Percentiles rank a stretch among this genome's conserved stretches.
phyloP scores from a whole-genome alignment of 2,329 filamentous ascomycete species.

The Daldinia sp. region DNA sequence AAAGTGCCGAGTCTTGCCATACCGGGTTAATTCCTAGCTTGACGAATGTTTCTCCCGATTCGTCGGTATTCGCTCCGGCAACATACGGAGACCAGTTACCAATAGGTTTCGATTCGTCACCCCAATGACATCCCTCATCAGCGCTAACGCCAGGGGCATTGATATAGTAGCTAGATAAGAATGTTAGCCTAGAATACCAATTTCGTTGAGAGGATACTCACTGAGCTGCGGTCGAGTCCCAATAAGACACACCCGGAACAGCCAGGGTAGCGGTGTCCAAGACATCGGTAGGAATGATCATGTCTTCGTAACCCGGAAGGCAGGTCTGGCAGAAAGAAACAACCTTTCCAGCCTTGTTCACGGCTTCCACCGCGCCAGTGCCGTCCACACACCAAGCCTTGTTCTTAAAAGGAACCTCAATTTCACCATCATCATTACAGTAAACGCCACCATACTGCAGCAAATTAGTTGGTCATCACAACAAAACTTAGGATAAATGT shows the following conservation, averaged over 20 bases:
- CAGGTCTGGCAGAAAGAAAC: conserved; percentile 83
- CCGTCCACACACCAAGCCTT: conserved; percentile 76
- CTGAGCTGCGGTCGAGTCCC: conserved; percentile 77
- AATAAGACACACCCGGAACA: conserved; percentile 75
- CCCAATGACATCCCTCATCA: conserved; percentile 75
- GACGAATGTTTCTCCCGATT: conserved; percentile 71
- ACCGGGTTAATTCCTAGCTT: conserved; percentile 84
- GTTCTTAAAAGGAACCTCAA: conserved; percentile 73
- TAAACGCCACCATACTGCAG: conserved; percentile 75
- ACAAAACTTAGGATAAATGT: not conserved
- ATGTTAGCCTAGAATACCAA: conserved; percentile 22
- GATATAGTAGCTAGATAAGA: conserved; percentile 75
- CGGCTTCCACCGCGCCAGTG: conserved; percentile 68
- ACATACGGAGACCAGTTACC: conserved; percentile 84
- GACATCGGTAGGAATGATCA: conserved; percentile 82
- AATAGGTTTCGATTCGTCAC: conserved; percentile 65
- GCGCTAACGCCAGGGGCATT: conserved; percentile 73
- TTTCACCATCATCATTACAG: conserved; percentile 71
- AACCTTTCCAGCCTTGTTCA: conserved; percentile 69
- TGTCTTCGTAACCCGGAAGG: conserved; percentile 79
- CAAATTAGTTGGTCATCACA: conserved; percentile 21
- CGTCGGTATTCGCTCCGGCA: conserved; percentile 75
- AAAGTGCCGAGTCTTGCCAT: conserved; percentile 65
- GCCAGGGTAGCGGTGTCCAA: conserved; percentile 66
- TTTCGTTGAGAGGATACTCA: conserved; percentile 54